Conservation (phyloP, 495 filamentous ascomycete genomes). For the Hypoxylon subgilvum region DNA sequence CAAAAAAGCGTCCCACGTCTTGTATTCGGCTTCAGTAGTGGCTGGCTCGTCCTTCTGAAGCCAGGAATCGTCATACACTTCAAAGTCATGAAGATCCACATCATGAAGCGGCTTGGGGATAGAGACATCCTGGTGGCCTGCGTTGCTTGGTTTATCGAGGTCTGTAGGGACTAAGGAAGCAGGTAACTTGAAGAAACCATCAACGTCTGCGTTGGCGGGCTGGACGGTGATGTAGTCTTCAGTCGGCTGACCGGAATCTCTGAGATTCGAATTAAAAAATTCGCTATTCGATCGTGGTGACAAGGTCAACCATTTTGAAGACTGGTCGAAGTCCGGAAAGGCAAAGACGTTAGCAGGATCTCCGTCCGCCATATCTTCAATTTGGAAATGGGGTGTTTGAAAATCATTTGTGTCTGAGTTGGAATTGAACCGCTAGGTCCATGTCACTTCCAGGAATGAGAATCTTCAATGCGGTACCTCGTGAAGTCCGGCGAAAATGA, state of each 20-base stretch:
- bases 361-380: conserved; percentile 51
- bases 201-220: conserved; percentile 17
- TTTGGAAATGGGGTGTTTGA: not conserved
- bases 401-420: conserved; percentile 21
- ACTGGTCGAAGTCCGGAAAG: conserved; percentile 69
- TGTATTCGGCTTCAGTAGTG: conserved; percentile 52
- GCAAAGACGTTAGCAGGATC: conserved; percentile 68
- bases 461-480: no score
- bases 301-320: conserved; percentile 46
- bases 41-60: conserved; percentile 41
- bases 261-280: conserved; percentile 30
- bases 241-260: not conserved
- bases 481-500: no score
- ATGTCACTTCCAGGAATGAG: not conserved
- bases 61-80: conserved; percentile 63
- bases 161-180: conserved; percentile 42
- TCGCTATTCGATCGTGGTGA: conserved; percentile 19
- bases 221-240: conserved; percentile 11
- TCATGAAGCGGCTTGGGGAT: conserved; percentile 37
- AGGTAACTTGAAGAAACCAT: conserved; percentile 54
- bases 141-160: conserved; percentile 33
- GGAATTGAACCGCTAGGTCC: not conserved
- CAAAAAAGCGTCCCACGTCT: conserved; percentile 77
- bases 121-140: conserved; percentile 19
- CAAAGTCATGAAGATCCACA: conserved; percentile 34